A percentile compares a stretch with the other conserved stretches of the same genome.
Evolutionary conservation across 139 green algal species (phyloP).

Genomic region (Volvox africanus): DNA sequence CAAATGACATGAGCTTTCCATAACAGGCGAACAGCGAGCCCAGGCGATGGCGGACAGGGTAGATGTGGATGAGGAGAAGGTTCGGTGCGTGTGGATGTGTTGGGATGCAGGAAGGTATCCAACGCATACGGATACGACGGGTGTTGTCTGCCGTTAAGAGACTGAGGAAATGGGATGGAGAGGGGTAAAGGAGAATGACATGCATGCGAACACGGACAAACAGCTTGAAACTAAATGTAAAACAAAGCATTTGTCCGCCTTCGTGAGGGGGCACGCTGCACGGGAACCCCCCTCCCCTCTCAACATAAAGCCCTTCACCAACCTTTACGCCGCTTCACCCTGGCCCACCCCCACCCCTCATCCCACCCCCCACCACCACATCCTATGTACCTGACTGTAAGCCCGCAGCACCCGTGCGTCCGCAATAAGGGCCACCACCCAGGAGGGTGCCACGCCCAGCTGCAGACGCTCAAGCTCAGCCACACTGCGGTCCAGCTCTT

Average conservation of each 20-base stretch:
- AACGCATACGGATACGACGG: neutral
- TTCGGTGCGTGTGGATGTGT: neutral
- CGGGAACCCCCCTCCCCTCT: neutral
- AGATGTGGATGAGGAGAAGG: no score
- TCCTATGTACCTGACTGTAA: constrained; percentile 30
- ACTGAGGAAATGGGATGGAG: neutral
- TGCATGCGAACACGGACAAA: no score
- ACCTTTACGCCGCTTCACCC: neutral
- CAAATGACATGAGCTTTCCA: no score
- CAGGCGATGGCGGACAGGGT: no score
- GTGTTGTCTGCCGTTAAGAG: neutral
- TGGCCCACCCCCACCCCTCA: neutral
- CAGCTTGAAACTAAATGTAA: no score
- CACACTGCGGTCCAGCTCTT: constrained; percentile 29
- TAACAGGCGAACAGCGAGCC: no score
- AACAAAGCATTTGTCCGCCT: no score
- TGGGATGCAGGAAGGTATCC: neutral
- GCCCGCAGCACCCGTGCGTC: constrained; percentile 21
- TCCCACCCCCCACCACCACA: neutral
- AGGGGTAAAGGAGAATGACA: no score
- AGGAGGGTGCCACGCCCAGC: constrained; percentile 24
- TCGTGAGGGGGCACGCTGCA: neutral
- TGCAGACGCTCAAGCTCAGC: constrained; percentile 35
- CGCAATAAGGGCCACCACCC: constrained; percentile 41
- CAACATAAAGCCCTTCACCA: no score